phyloP scores from a whole-genome alignment of 2,329 filamentous ascomycete species.

The Phialophora verrucosa region DNA sequence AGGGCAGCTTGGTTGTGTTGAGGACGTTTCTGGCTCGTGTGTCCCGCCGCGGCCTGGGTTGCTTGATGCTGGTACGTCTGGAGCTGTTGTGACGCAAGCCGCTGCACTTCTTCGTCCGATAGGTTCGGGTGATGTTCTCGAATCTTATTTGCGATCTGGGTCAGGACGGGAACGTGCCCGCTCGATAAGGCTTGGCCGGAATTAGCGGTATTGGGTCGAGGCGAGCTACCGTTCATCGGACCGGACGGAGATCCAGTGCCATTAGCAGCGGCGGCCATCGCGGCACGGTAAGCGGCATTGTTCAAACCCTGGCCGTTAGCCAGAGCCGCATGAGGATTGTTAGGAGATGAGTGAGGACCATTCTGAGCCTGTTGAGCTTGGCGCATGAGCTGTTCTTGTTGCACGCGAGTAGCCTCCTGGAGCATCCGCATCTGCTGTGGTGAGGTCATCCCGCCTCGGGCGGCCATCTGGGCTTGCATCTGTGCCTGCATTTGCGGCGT shows the following conservation, averaged over 20 bases:
- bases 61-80: conserved; percentile 50
- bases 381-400: conserved; percentile 44
- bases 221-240: conserved; percentile 51
- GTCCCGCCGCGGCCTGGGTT: conserved; percentile 46
- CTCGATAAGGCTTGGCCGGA: conserved; percentile 57
- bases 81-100: conserved; percentile 59
- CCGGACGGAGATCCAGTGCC: conserved; percentile 53
- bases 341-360: conserved; percentile 54
- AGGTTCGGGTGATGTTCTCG: conserved; percentile 58
- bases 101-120: conserved; percentile 60
- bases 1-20: conserved; percentile 58
- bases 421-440: conserved; percentile 56
- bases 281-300: conserved; percentile 53
- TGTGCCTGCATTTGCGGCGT: conserved; percentile 73
- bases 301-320: conserved; percentile 49
- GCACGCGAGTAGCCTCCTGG: conserved; percentile 55
- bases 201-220: conserved; percentile 50
- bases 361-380: conserved; percentile 50
- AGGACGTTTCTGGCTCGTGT: conserved; percentile 38
- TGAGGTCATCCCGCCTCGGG: conserved; percentile 49
- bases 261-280: conserved; percentile 51
- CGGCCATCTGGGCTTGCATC: conserved; percentile 65
- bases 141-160: conserved; percentile 59
- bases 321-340: conserved; percentile 46
- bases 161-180: conserved; percentile 61